These are phyloP conservation scores for Adansonia grandidieri DNA, from an alignment of 441 rosid species.

Conservation along the genomic window DNA sequence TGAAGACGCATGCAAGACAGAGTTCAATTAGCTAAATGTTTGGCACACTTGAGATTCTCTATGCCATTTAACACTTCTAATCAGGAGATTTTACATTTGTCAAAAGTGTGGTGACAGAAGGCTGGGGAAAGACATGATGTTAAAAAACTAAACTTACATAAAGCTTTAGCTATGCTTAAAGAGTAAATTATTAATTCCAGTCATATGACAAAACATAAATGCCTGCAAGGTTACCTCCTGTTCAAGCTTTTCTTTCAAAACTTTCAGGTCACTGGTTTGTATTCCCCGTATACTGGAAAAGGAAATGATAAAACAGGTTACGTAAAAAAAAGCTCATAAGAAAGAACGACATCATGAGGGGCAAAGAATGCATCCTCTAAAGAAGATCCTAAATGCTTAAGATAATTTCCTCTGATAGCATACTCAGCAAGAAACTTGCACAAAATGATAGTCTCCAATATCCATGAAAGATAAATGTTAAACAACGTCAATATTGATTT, in stretches of 20 bases:
- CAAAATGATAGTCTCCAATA: neutral
- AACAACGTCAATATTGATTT: neutral
- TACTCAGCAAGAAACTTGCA: neutral
- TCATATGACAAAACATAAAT: neutral
- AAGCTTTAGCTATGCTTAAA: slow-evolving; percentile 10
- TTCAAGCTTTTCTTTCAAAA: slow-evolving; percentile 81
- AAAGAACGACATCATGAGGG: neutral
- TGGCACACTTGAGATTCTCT: neutral
- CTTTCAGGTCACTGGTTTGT: slow-evolving; percentile 66
- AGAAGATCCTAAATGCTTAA: neutral
- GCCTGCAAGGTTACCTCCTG: slow-evolving; percentile 67
- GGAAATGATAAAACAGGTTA: slow-evolving; percentile 27
- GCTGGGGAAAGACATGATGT: neutral
- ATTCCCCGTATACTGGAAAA: slow-evolving; percentile 81
- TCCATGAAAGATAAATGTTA: slow-evolving; percentile 14
- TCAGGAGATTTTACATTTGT: slow-evolving; percentile 4
- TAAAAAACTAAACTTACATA: neutral
- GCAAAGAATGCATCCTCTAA: neutral
- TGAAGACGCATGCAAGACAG: neutral
- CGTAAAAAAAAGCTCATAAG: slow-evolving; percentile 15
- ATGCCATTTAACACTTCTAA: neutral
- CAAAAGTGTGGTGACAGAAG: neutral
- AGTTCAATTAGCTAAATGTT: neutral
- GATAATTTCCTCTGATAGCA: slow-evolving; percentile 1
- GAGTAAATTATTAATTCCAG: neutral